Conservation (phyloP, 164 flowering plant genomes). For the Macadamia integrifolia region DNA sequence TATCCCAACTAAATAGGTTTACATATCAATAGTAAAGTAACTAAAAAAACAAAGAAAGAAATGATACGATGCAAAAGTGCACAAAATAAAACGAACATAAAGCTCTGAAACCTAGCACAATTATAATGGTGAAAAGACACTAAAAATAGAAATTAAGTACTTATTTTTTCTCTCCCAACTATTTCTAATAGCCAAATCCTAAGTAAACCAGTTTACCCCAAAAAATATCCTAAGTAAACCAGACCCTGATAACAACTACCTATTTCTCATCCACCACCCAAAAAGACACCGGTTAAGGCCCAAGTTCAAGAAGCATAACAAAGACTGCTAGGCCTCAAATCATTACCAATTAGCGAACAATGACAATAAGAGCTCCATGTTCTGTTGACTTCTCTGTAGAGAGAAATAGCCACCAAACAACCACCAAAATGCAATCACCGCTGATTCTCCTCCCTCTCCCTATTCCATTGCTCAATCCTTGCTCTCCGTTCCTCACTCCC, state of each 20-base stretch:
- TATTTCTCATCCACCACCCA: neutral
- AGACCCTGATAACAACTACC: neutral
- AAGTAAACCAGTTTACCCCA: no score
- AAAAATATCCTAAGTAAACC: neutral
- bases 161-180: neutral
- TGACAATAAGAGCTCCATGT: neutral
- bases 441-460: slow-evolving; percentile 40
- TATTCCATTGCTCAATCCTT: slow-evolving; percentile 41
- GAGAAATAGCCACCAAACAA: neutral
- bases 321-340: neutral
- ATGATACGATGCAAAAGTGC: no score
- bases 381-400: neutral
- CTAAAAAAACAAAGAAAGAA: no score
- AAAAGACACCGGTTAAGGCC: neutral
- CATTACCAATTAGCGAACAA: neutral
- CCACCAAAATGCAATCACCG: slow-evolving; percentile 3
- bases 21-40: no score
- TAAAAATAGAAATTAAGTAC: neutral
- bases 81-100: neutral
- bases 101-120: neutral
- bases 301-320: neutral
- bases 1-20: no score
- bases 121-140: neutral
- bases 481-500: slow-evolving; percentile 55
- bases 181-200: neutral